These are phyloP conservation scores for Escovopsis weberi DNA, from an alignment of 2,329 filamentous ascomycete genomes.

Conservation along the genomic window DNA sequence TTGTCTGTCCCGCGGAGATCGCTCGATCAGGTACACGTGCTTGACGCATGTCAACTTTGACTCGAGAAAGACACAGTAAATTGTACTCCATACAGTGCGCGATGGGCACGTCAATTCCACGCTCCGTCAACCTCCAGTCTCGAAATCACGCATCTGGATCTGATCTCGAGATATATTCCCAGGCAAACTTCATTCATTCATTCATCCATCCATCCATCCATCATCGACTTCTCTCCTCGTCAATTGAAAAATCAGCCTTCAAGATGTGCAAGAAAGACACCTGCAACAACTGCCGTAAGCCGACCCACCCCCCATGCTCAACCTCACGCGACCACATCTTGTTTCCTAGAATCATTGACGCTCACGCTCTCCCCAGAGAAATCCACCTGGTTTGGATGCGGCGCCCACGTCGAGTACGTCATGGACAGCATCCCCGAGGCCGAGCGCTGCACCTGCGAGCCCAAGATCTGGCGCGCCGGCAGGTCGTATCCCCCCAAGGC, in stretches of 20 bases:
- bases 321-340: neutral
- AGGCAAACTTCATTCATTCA: too few relatives aligned
- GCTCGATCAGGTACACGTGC: too few relatives aligned
- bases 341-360: neutral
- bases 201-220: too few relatives aligned
- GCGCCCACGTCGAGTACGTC: constrained; percentile 44
- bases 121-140: too few relatives aligned
- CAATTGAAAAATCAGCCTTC: neutral
- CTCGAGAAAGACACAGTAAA: too few relatives aligned
- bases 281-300: constrained; percentile 49
- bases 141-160: too few relatives aligned
- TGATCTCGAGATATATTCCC: too few relatives aligned
- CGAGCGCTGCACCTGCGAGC: constrained; percentile 52
- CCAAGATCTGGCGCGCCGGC: constrained; percentile 45
- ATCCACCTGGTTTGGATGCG: constrained; percentile 51
- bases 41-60: too few relatives aligned
- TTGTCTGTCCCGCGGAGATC: too few relatives aligned
- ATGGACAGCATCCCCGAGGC: constrained; percentile 43
- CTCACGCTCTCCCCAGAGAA: constrained; percentile 29
- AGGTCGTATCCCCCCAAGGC: constrained; percentile 52
- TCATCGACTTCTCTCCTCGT: neutral
- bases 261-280: constrained; percentile 51
- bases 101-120: too few relatives aligned
- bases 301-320: neutral
- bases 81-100: too few relatives aligned